Evolutionary conservation across 2,329 filamentous ascomycete genomes (phyloP).

Genomic region (Zymoseptoria passerinii): DNA sequence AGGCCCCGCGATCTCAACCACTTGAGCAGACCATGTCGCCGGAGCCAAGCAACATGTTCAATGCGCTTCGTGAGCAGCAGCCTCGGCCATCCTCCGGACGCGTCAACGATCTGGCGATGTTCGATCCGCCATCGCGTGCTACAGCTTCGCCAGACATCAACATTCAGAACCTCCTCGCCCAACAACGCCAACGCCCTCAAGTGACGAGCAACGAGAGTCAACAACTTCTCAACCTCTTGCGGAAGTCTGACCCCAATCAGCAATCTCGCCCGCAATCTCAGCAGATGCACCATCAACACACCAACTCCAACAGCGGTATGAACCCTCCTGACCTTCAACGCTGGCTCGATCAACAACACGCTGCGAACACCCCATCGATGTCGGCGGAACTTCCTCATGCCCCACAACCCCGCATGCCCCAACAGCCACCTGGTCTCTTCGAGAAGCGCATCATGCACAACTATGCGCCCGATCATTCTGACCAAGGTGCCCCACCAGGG

Average conservation of each 20-base stretch:
- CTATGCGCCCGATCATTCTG: slow-evolving; percentile 17
- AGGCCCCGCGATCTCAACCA: slow-evolving; percentile 7
- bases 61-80: slow-evolving; percentile 17
- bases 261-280: slow-evolving; percentile 22
- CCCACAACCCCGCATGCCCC: slow-evolving; percentile 24
- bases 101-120: slow-evolving; percentile 18
- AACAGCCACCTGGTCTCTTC: slow-evolving; percentile 28
- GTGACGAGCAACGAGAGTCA: slow-evolving; percentile 60
- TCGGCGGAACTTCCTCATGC: slow-evolving; percentile 10
- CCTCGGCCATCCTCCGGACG: slow-evolving; percentile 18
- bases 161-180: slow-evolving; percentile 31
- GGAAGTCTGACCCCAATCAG: slow-evolving; percentile 34
- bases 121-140: slow-evolving; percentile 24
- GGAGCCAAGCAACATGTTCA: slow-evolving; percentile 18
- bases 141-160: slow-evolving; percentile 26
- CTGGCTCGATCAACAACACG: slow-evolving; percentile 28
- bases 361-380: slow-evolving; percentile 5
- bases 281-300: slow-evolving; percentile 23
- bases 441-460: slow-evolving; percentile 29
- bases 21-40: slow-evolving; percentile 13
- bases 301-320: slow-evolving; percentile 23
- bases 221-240: slow-evolving; percentile 75
- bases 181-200: slow-evolving; percentile 32
- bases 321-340: slow-evolving; percentile 24
- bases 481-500: slow-evolving; percentile 13